phyloP scores from a whole-genome alignment of 352 stramenopile genomes.

The Globisporangium abappressorium region DNA sequence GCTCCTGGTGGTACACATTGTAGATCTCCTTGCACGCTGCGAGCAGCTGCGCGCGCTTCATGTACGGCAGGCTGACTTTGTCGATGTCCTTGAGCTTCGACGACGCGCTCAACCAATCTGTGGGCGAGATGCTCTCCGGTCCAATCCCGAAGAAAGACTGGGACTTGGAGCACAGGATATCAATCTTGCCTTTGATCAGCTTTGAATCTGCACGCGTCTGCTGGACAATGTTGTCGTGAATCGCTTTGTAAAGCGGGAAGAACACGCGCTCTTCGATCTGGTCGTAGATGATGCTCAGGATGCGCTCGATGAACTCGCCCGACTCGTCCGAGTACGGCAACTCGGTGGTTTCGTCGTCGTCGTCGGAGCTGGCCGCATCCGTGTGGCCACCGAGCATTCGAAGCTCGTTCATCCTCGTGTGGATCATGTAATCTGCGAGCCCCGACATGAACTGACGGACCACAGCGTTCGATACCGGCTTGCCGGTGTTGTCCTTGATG shows the following conservation, averaged over 20 bases:
- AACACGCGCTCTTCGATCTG: slow-evolving; percentile 86
- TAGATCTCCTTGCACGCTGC: slow-evolving; percentile 85
- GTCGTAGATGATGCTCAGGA: slow-evolving; percentile 71
- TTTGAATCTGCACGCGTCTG: slow-evolving; percentile 69
- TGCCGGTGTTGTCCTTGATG: slow-evolving; percentile 60
- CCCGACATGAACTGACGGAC: slow-evolving; percentile 78
- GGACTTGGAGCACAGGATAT: slow-evolving; percentile 72
- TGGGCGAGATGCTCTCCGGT: slow-evolving; percentile 57
- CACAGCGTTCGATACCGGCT: slow-evolving; percentile 42
- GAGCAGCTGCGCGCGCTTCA: slow-evolving; percentile 78
- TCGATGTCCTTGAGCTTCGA: slow-evolving; percentile 73
- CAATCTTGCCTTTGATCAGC: slow-evolving; percentile 73
- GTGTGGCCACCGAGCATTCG: slow-evolving; percentile 51
- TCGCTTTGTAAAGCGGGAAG: slow-evolving; percentile 66
- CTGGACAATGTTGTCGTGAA: slow-evolving; percentile 61
- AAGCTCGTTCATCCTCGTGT: slow-evolving; percentile 80
- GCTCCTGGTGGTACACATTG: slow-evolving; percentile 63
- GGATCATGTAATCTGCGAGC: slow-evolving; percentile 76
- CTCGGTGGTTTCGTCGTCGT: slow-evolving; percentile 26
- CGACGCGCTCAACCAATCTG: slow-evolving; percentile 56
- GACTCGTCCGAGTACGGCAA: slow-evolving; percentile 20
- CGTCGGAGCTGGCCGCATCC: slow-evolving; percentile 24
- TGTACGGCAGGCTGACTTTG: slow-evolving; percentile 74
- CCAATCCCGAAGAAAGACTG: slow-evolving; percentile 85
- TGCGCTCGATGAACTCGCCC: slow-evolving; percentile 58